Evolutionary conservation across 2,329 filamentous ascomycete species (phyloP), one percentile per base, ranked within the genome.

Genomic region (Fusarium bactridioides): DNA sequence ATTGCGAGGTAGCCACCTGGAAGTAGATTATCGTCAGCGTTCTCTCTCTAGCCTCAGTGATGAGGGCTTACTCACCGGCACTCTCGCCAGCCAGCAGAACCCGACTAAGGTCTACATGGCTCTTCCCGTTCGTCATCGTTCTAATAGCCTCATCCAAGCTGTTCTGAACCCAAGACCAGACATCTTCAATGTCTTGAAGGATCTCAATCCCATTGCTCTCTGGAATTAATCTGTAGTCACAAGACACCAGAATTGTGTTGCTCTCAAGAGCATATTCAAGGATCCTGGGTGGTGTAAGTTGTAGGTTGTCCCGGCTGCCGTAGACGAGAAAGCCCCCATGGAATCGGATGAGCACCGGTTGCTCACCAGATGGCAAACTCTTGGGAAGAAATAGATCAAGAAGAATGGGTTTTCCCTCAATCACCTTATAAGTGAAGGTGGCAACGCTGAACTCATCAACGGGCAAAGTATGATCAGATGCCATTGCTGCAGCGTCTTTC

Each of bases 1-100:
- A 19, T 7, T 4, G 29, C 47, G 1, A 51, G 29, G n/a, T 35
- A 51, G 11, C 43, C 43, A 15, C 43, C 43, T 45, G 0, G 4
- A 21, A 21, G 2, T 3, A 19, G 5, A 27, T 11, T 3, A 7
- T 27, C 7, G 18, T 45, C 5, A 45, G 18, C 8, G 5, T 7
- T 13, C 2, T 7, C 0, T 15, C 18, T 21, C 5, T 2, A 4
- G 5, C 2, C 11, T 1, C 21, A 2, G 9, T 6, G 2, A 50
- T 7, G 8, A 21, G 1, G 3, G 3, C 0, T 1, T 7, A 15
- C 29, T 25, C 4, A 7, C 29, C 47, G 1, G 47, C 47, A 51
- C 29, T 51, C 8, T 51, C 47, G 3, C 47, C 47, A 5, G 47
- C 11, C 0, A 51, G 0, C 11, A 51, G 2, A 0, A 35, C 47